Base-by-base conservation (phyloP, 768 basidiomycete genomes). In the Tricholoma furcatifolium region DNA sequence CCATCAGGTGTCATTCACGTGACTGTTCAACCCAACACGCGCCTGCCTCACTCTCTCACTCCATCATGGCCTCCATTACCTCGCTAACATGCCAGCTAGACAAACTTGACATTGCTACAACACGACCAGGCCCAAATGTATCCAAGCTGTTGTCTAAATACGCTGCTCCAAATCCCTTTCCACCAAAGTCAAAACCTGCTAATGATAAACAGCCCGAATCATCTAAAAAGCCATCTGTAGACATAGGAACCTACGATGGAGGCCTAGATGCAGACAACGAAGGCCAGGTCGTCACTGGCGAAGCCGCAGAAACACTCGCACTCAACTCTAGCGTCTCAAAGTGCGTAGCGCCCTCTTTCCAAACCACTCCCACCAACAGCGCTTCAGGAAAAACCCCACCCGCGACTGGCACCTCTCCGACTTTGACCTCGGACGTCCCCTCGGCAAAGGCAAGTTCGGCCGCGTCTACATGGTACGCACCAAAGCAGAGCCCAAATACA, bases 381-480 rank as follows among this genome's bases (percentile, higher is more conserved):
- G 2, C 20, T 11, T 32, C 18, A 89, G 88, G 49, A 77, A 74
- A 54, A 78, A 74, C 40, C 91, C 88, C 14, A 93, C 91, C 0
- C 83, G 85, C 14, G 91, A 93, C 62, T 93, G 94, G 88, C 84
- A 81, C 23, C 76, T 98, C 1, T 81, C 82, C 53, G 80, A 85
- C 50, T 97, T 99, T 62, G 93, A 97, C 58, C 93, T 98, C 60
- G 96, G 97, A 10, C 84, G 93, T 4, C 93, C 95, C 2, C 79
- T 99, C 1, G 97, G 96, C 18, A 98, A 98, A 69, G 97, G 97
- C 46, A 98, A 98, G 73, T 99, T 98, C 60, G 97, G 96, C 1
- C 88, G 93, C 2, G 97, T 99, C 12, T 98, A 99, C 78, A 94
- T 98, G 87, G 93, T 96, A 34, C 84, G 95, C 49, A 98, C 96